Conservation (phyloP, 1,284 basidiomycete species). For the Ceratobasidium sp. region DNA sequence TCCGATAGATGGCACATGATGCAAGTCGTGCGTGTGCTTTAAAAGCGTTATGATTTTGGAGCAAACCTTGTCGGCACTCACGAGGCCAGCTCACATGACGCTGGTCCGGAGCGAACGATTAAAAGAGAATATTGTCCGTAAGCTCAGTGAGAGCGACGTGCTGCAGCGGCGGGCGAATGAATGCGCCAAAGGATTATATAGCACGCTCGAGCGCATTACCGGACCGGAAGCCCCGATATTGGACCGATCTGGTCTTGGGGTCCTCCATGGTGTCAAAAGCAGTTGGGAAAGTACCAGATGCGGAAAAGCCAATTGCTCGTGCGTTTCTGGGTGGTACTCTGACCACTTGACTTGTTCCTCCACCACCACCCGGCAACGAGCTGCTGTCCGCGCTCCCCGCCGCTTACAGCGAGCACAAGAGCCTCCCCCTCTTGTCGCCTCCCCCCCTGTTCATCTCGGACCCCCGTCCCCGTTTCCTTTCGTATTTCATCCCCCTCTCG, state of each 20-base stretch:
- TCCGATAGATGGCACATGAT: not conserved
- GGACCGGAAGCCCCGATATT: constrained; percentile 27
- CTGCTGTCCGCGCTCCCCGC: constrained; percentile 18
- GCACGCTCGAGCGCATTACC: too few species aligned
- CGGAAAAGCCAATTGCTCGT: constrained; percentile 36
- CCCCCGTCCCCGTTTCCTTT: constrained; percentile 41
- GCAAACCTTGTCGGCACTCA: not conserved
- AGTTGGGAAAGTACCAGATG: not conserved
- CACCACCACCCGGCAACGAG: constrained; percentile 20
- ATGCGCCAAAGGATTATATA: not conserved
- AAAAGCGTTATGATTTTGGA: not conserved
- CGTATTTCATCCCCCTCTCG: constrained; percentile 40
- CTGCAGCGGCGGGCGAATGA: not conserved
- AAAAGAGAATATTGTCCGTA: constrained; percentile 14
- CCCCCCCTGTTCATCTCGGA: constrained; percentile 21
- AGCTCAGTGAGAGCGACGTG: not conserved
- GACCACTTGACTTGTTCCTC: constrained; percentile 16
- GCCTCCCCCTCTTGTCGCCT: constrained; percentile 15
- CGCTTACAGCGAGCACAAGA: constrained; percentile 23
- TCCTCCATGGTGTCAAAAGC: constrained; percentile 23
- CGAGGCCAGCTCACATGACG: constrained; percentile 15
- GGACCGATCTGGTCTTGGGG: constrained; percentile 31
- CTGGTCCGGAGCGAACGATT: constrained; percentile 8
- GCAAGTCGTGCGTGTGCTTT: not conserved
- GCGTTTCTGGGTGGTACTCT: constrained; percentile 19